phyloP scores from a whole-genome alignment of 164 flowering plant genomes.

The Magnolia changhungtana region DNA sequence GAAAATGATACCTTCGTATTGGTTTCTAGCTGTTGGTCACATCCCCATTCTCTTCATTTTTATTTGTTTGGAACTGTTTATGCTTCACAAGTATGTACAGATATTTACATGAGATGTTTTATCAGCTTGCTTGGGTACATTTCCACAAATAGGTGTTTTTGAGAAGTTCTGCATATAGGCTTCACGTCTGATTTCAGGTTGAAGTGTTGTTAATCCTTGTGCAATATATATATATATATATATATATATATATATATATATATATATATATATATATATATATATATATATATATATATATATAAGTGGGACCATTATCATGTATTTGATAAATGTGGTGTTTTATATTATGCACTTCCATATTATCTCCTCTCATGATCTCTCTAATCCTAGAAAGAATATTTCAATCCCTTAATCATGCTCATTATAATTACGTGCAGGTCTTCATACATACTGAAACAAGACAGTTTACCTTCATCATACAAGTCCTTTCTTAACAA shows the following conservation, averaged over 20 bases:
- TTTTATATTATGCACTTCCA: background rate
- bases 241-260: too few relatives aligned
- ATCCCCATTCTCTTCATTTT: background rate
- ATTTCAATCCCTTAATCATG: background rate
- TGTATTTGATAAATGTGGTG: background rate
- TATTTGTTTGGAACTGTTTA: background rate
- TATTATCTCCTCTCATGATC: background rate
- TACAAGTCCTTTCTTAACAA: conserved; percentile 90
- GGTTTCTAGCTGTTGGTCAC: background rate
- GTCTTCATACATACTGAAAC: conserved; percentile 91
- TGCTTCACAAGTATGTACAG: background rate
- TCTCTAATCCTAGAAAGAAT: background rate
- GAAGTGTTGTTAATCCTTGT: background rate
- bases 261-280: too few relatives aligned
- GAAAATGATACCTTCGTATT: background rate
- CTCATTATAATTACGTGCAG: conserved; percentile 32
- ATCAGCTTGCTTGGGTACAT: background rate
- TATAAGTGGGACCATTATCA: background rate
- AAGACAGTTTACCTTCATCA: conserved; percentile 80
- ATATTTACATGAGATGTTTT: background rate
- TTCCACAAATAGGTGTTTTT: background rate
- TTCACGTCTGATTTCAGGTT: background rate
- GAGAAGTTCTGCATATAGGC: too few relatives aligned
- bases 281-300: too few relatives aligned
- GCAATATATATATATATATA: too few relatives aligned